Evolutionary conservation across 345 rosid species (phyloP).

Genomic region (Viola odorata): DNA sequence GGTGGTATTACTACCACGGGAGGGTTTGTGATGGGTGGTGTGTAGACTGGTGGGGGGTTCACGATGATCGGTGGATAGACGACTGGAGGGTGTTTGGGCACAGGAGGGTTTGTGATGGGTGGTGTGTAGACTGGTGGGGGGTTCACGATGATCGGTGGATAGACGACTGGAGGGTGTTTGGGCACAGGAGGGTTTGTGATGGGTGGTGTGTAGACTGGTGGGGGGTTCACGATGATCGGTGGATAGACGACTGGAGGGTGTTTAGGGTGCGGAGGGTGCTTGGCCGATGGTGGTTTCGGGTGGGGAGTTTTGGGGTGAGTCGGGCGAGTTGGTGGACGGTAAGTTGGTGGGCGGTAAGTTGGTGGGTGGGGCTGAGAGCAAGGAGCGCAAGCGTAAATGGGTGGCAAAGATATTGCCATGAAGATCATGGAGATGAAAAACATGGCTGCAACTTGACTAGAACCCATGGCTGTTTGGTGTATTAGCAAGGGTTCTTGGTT

Average conservation of each 20-base stretch:
- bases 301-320: constrained; percentile 27
- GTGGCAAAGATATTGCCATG: constrained; percentile 47
- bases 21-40: constrained; percentile 12
- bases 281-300: constrained; percentile 39
- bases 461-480: constrained; percentile 27
- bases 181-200: constrained; percentile 14
- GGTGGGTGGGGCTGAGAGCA: constrained; percentile 47
- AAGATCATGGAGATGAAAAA: constrained; percentile 43
- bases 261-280: constrained; percentile 27
- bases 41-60: constrained; percentile 21
- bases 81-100: constrained; percentile 15
- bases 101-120: constrained; percentile 11
- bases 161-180: constrained; percentile 12
- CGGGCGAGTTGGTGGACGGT: constrained; percentile 23
- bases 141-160: constrained; percentile 35
- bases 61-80: constrained; percentile 36
- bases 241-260: constrained; percentile 27
- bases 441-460: constrained; percentile 31
- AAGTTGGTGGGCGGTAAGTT: constrained; percentile 13
- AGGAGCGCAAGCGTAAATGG: constrained; percentile 50
- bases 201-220: constrained; percentile 16
- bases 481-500: constrained; percentile 16
- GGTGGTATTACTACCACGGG: constrained; percentile 26
- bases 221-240: constrained; percentile 31
- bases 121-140: constrained; percentile 24